Conservation (phyloP, 2,329 filamentous ascomycete genomes). For the Ceratocystis ficicola region DNA sequence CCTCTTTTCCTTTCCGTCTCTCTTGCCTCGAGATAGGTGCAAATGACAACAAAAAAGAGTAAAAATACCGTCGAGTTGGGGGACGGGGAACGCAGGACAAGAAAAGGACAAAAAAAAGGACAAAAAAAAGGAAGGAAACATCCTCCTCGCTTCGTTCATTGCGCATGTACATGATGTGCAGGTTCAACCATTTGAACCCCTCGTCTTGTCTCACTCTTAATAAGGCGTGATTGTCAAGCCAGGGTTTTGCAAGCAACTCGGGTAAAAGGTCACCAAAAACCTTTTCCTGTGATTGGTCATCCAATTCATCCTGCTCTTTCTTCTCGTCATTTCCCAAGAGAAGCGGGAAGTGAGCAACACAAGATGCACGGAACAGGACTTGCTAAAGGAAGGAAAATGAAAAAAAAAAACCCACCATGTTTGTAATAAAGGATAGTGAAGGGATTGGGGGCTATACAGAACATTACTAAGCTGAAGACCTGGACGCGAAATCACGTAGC, state of each 20-base stretch:
- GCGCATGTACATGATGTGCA: background rate
- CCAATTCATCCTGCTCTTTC: background rate
- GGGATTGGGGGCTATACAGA: background rate
- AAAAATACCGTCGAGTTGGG: background rate
- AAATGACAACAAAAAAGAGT: background rate
- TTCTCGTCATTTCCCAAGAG: background rate
- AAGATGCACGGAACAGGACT: no score
- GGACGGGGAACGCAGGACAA: background rate
- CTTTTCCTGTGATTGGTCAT: background rate
- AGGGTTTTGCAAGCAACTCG: background rate
- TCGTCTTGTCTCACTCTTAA: background rate
- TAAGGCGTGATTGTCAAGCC: constrained; percentile 1
- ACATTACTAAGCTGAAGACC: background rate
- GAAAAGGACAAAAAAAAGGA: background rate
- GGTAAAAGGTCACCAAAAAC: background rate
- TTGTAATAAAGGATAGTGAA: background rate
- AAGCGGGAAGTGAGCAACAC: background rate
- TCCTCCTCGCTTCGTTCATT: background rate
- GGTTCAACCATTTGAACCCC: background rate
- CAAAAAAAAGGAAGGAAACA: no score
- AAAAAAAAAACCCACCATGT: background rate
- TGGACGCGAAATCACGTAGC: background rate
- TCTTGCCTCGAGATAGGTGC: background rate
- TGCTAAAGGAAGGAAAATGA: background rate
- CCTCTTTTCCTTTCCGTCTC: background rate